A percentile compares a stretch with the other conserved stretches of the same genome.
These are phyloP conservation scores for Pseudopyricularia cyperi DNA, from an alignment of 2,329 filamentous ascomycete genomes.

Conservation along the genomic window DNA sequence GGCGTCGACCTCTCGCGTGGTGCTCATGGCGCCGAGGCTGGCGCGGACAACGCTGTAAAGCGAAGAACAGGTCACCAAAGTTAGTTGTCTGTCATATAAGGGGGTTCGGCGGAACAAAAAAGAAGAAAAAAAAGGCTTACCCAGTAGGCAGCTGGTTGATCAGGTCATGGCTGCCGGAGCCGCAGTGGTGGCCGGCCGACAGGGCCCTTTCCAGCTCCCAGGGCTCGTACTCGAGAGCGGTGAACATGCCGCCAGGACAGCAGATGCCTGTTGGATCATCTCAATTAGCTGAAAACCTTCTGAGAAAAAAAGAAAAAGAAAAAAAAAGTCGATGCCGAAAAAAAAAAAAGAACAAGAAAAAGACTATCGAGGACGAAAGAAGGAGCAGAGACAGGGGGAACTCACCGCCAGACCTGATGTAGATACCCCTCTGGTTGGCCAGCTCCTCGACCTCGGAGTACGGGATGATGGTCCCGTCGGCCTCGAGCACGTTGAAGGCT, in stretches of 20 bases:
- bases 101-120: background rate
- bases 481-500: slow-evolving; percentile 47
- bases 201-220: slow-evolving; percentile 41
- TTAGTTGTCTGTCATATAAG: too few species aligned
- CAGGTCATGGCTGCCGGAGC: slow-evolving; percentile 36
- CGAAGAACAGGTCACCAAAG: background rate
- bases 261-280: slow-evolving; percentile 24
- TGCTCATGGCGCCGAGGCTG: slow-evolving; percentile 50
- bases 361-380: too few species aligned
- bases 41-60: slow-evolving; percentile 45
- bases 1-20: slow-evolving; percentile 35
- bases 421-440: slow-evolving; percentile 42
- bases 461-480: slow-evolving; percentile 37
- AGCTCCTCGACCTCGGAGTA: slow-evolving; percentile 46
- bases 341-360: too few species aligned
- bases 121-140: slow-evolving; percentile 15
- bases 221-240: slow-evolving; percentile 34
- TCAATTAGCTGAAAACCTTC: background rate
- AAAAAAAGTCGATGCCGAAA: too few species aligned
- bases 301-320: background rate
- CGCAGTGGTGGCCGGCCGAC: slow-evolving; percentile 44
- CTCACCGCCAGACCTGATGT: slow-evolving; percentile 43
- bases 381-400: slow-evolving; percentile 7
- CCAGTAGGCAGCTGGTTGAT: slow-evolving; percentile 41
- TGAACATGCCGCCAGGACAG: slow-evolving; percentile 31